These are phyloP conservation scores for Solanum pimpinellifolium DNA, from an alignment of 257 asterid species.

Conservation along the genomic window DNA sequence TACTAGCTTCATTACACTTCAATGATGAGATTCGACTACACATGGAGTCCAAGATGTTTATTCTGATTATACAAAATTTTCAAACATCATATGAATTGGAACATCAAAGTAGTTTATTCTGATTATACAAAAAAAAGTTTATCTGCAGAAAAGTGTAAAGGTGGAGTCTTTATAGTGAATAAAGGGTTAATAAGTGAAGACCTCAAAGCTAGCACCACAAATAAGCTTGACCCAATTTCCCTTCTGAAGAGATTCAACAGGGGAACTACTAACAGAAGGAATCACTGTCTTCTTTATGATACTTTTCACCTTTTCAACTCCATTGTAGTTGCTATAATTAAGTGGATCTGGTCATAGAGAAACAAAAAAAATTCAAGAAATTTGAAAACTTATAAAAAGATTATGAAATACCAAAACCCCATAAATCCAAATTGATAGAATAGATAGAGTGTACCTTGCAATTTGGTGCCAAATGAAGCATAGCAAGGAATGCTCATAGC, in stretches of 20 bases:
- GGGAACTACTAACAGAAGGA: conserved; percentile 45
- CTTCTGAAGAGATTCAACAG: conserved; percentile 46
- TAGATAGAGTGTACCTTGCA: conserved; percentile 10
- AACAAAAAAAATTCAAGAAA: background rate
- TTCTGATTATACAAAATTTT: background rate
- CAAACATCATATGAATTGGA: background rate
- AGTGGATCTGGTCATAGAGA: conserved; percentile 17
- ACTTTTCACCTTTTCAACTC: conserved; percentile 37
- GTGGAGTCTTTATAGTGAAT: background rate
- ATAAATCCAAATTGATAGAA: background rate
- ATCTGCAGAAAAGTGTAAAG: background rate
- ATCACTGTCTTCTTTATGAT: conserved; percentile 34
- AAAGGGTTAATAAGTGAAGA: background rate
- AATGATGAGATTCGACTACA: background rate
- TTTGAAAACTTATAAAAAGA: background rate
- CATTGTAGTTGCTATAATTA: conserved; percentile 20
- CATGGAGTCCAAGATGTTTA: background rate
- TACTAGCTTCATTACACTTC: background rate
- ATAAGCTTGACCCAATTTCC: conserved; percentile 97
- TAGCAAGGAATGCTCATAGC: conserved; percentile 29
- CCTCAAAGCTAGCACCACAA: conserved; percentile 98
- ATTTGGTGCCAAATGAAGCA: conserved; percentile 30
- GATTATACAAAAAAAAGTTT: background rate
- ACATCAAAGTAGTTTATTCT: background rate
- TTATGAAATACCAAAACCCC: background rate